Base-by-base conservation (phyloP, 1,139 yeast species). In the Saccharomyces hybrid region DNA sequence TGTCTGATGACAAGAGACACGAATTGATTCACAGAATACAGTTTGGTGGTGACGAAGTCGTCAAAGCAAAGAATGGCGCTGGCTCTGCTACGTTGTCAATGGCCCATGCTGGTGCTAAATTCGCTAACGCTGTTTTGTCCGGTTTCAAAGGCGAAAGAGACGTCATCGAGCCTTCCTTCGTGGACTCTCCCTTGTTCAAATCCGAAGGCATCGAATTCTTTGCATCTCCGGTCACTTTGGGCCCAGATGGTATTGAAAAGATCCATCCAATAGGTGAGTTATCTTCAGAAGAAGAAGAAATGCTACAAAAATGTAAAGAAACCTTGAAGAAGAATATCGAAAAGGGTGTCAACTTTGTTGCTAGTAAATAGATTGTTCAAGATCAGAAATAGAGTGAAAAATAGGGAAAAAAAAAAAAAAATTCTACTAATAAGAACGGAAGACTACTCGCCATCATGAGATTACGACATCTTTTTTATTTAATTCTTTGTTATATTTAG, bases 31-130 rank as follows among this genome's bases (percentile, higher is more conserved):
- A 89, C 81, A 85, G 98, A 79, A 93, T 91, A 70, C 98, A 91
- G 78, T 91, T 90, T 68, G 98, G 97, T 75, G 98, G 98, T 80
- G 98, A 91, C 72, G 98, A 91, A 78, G 98, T 93, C 65, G 98
- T 93, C 71, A 84, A 91, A 80, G 98, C 98, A 68, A 93, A 93
- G 83, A 84, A 88, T 70, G 99, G 99, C 76, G 96, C 96, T 65
- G 99, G 99, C 71, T 90, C 97, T 56, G 99, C 98, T 68, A 93
- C 99, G 62, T 81, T 93, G 71, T 91, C 98, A 57, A 93, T 93
- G 99, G 98, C 98, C 61, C 91, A 86, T 73, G 99, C 98, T 56
- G 98, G 97, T 76, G 95, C 95, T 70, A 84, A 86, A 74, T 88
- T 90, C 70, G 95, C 97, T 59, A 87, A 85, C 73, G 81, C 96